Percentiles rank a stretch among this genome's conserved stretches.
These are phyloP conservation scores for Xylaria scruposa DNA, from an alignment of 495 filamentous ascomycete species.

Conservation along the genomic window DNA sequence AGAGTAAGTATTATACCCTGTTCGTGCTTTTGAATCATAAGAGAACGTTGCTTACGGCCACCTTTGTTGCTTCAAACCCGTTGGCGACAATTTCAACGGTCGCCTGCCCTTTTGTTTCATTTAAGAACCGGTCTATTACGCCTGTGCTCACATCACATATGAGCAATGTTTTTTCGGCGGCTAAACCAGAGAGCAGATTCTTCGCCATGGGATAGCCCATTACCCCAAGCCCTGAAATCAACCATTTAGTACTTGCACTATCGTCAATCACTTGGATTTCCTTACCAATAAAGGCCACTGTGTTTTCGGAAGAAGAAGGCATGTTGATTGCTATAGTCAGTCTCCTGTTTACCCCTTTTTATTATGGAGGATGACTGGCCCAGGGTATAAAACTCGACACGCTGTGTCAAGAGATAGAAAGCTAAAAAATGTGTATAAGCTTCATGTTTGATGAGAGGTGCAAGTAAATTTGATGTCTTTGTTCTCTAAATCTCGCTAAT, in stretches of 20 bases:
- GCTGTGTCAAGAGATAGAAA: neutral
- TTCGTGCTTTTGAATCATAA: neutral
- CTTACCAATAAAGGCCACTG: slow-evolving; percentile 41
- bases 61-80: slow-evolving; percentile 52
- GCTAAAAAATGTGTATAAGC: neutral
- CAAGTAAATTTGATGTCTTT: neutral
- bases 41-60: slow-evolving; percentile 38
- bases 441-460: neutral
- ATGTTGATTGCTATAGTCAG: neutral
- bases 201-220: slow-evolving; percentile 61
- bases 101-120: slow-evolving; percentile 37
- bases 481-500: neutral
- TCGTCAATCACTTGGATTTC: neutral
- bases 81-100: slow-evolving; percentile 33
- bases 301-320: slow-evolving; percentile 28
- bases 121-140: slow-evolving; percentile 45
- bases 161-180: slow-evolving; percentile 45
- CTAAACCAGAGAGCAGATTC: slow-evolving; percentile 54
- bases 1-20: neutral
- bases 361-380: neutral
- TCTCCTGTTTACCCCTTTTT: neutral
- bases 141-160: slow-evolving; percentile 55
- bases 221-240: slow-evolving; percentile 35
- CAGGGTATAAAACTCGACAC: neutral
- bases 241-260: neutral